Evolutionary conservation across 805 yeast species (phyloP).

Genomic region (Wickerhamiella vanderwaltii): DNA sequence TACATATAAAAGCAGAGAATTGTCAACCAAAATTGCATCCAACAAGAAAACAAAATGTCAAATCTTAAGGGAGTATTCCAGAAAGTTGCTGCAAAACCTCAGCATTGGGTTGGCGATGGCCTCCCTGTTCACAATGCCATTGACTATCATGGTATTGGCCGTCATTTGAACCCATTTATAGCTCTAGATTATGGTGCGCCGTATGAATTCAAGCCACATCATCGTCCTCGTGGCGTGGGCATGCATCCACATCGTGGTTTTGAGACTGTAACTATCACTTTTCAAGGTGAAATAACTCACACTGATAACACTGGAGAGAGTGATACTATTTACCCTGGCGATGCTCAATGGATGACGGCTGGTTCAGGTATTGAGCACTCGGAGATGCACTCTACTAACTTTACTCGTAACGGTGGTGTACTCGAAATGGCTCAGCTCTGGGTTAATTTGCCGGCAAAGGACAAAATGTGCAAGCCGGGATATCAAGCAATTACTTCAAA

Average conservation of each 20-base stretch:
- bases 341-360: slow-evolving; percentile 86
- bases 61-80: slow-evolving; percentile 4
- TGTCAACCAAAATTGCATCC: too few species aligned
- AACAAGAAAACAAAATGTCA: too few species aligned
- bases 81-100: slow-evolving; percentile 2
- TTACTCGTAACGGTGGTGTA: slow-evolving; percentile 30
- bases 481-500: slow-evolving; percentile 58
- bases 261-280: slow-evolving; percentile 57
- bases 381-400: slow-evolving; percentile 40
- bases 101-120: slow-evolving; percentile 27
- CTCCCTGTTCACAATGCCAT: slow-evolving; percentile 12
- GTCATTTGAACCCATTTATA: slow-evolving; percentile 13
- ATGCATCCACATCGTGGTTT: slow-evolving; percentile 69
- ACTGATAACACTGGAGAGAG: slow-evolving; percentile 75
- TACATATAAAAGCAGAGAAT: too few species aligned
- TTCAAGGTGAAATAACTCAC: slow-evolving; percentile 57
- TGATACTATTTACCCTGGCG: slow-evolving; percentile 68
- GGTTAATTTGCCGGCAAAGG: slow-evolving; percentile 63
- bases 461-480: slow-evolving; percentile 55
- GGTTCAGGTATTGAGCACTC: slow-evolving; percentile 77
- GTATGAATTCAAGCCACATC: slow-evolving; percentile 11
- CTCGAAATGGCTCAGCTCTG: slow-evolving; percentile 67
- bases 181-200: slow-evolving; percentile 16
- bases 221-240: slow-evolving; percentile 14
- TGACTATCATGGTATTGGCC: slow-evolving; percentile 13